Evolutionary conservation across 2,329 filamentous ascomycete genomes (phyloP), one percentile per base, ranked within the genome.

Genomic region (Penicillium oxalicum): DNA sequence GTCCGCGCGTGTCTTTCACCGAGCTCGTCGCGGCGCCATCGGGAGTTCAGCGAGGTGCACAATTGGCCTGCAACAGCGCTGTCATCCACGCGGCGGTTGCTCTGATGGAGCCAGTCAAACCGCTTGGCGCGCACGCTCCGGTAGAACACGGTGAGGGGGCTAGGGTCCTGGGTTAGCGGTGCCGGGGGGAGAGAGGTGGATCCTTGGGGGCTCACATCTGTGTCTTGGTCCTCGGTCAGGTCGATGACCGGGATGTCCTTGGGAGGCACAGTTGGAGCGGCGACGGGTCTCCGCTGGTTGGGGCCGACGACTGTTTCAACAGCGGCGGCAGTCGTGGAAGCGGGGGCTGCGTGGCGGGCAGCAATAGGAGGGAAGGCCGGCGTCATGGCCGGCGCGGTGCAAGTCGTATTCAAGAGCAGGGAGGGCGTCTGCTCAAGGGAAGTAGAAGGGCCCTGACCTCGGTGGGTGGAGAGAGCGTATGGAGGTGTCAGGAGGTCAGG

Each of bases 71-170:
- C 35, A 11, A 45, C 33, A 4, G 29, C 44, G 9, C 32, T 11
- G 25, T 41, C 42, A 37, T 29, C 36, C 42, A 12, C 38, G 41
- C 4, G 11, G 12, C 24, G 13, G 41, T 37, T 36, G 41, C 11
- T 37, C 18, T 40, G 45, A 49, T 50, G 50, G 4, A 69, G 58
- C 67, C 66, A 69, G 11, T 41, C 26, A 43, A 68, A 66, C 26
- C 59, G 52, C 42, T 69, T 70, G 26, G 55, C 58, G 40, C 56
- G 61, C 44, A 69, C 53, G 5, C 56, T 49, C 7, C 51, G 53
- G n/a, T 59, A 56, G 27, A 65, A 56, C 13, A 55, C 49, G 39
- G 48, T 48, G 24, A 54, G 47, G 26, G 45, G 51, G 39, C 49
- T 46, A 32, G 26, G 11, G 6, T 35, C 24, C 9, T 35, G n/a